Evolutionary conservation across 345 rosid species (phyloP).

Genomic region (Triadica sebifera): DNA sequence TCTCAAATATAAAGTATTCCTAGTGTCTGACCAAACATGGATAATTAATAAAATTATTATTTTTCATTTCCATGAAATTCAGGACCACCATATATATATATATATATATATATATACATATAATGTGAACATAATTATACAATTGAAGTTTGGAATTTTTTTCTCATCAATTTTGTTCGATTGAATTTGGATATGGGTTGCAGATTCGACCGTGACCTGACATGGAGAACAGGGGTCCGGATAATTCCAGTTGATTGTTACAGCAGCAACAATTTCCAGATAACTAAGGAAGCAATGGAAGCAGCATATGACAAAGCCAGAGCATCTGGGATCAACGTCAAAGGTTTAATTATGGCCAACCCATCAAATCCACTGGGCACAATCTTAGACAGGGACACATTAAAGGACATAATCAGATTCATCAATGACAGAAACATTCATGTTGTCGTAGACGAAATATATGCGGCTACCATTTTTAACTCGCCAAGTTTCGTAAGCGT

Average conservation of each 20-base stretch:
- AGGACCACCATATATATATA: background rate
- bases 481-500: slow-evolving; percentile 58
- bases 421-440: slow-evolving; percentile 56
- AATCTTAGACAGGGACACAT: slow-evolving; percentile 46
- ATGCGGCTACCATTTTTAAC: slow-evolving; percentile 62
- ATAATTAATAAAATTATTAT: too few relatives aligned
- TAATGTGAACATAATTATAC: too few relatives aligned
- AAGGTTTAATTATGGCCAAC: slow-evolving; percentile 72
- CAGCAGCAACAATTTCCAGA: slow-evolving; percentile 60
- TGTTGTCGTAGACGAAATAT: slow-evolving; percentile 79
- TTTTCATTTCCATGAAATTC: background rate
- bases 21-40: too few relatives aligned
- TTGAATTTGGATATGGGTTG: background rate
- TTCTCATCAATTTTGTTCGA: background rate
- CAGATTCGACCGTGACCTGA: slow-evolving; percentile 79
- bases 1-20: too few relatives aligned
- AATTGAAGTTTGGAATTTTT: too few relatives aligned
- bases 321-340: slow-evolving; percentile 47
- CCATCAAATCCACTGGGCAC: slow-evolving; percentile 93
- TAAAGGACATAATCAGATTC: slow-evolving; percentile 48
- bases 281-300: slow-evolving; percentile 55
- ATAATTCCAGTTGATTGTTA: slow-evolving; percentile 62
- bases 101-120: too few relatives aligned
- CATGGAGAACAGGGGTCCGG: slow-evolving; percentile 77
- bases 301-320: slow-evolving; percentile 51